Evolutionary conservation across 805 yeast species (phyloP), one percentile per base, ranked within the genome.

Genomic region (Starmerella stellata): DNA sequence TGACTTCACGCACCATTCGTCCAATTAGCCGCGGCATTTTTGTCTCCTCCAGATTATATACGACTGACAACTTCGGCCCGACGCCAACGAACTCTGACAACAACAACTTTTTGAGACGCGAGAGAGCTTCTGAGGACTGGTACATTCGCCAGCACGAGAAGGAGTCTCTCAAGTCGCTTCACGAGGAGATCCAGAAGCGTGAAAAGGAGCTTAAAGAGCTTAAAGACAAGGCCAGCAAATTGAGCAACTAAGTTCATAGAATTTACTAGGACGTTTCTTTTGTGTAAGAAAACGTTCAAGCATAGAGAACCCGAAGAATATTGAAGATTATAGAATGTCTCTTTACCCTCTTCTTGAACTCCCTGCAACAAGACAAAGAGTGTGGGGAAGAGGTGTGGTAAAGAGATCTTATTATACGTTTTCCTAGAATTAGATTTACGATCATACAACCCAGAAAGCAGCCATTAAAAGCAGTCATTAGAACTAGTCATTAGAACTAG

Each of bases 61-160:
- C 52, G 29, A 27, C 7, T 29, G 44, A 34, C 33, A 34, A 34
- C 21, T 25, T 25, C 16, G 42, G 38, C 36, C 42, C 44, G 30
- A 17, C 31, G 27, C 30, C 42, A 32, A 37, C 48, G 11, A 48
- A 49, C 47, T 17, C 32, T 8, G 62, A 60, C 58, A 38, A 72
- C 41, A 80, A 76, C 52, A 64, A 75, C 44, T 77, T 78, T 63
- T 65, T 70, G 69, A 81, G 83, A 59, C 83, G 93, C 60, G 98
- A 90, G 69, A 77, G 72, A 63, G 94, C 94, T 46, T 75, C 75
- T 57, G 98, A 87, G 66, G 82, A 78, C 53, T 85, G 74, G 66
- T 67, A 83, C 61, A 80, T 73, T 63, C 75, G 81, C 64, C 93
- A 78, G 57, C 94, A 87, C 67, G 78, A 76, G 57, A 77, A 67